Evolutionary conservation across 2,329 filamentous ascomycete genomes (phyloP).

Genomic region (Epichloe brachyelytri): DNA sequence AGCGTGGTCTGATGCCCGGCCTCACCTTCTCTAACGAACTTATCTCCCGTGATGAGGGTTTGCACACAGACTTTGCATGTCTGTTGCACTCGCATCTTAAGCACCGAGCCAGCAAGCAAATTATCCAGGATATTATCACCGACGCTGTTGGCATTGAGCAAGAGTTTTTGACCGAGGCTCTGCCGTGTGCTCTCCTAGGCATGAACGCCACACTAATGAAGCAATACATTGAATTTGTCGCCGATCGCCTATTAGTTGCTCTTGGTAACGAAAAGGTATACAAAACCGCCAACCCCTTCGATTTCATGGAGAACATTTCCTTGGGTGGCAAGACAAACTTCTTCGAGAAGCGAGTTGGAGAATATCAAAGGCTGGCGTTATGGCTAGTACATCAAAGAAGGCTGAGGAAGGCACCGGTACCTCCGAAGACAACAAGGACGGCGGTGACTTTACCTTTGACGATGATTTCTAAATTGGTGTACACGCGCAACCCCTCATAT

Average conservation of each 20-base stretch:
- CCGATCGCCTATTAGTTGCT: conserved; percentile 82
- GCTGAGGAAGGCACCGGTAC: conserved; percentile 38
- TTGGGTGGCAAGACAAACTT: conserved; percentile 99
- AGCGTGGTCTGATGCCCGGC: conserved; percentile 97
- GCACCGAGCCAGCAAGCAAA: conserved; percentile 70
- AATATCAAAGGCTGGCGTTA: conserved; percentile 99
- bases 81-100: conserved; percentile 95
- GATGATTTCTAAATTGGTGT: conserved; percentile 71
- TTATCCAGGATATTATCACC: conserved; percentile 78
- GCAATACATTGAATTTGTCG: conserved; percentile 99
- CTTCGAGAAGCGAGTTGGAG: conserved; percentile 99
- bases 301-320: conserved; percentile 99
- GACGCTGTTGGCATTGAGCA: conserved; percentile 93
- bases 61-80: conserved; percentile 98
- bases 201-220: conserved; percentile 98
- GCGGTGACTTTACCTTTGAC: conserved; percentile 82
- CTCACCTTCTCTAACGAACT: conserved; percentile 99
- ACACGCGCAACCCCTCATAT: conserved; percentile 12
- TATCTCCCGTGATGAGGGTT: conserved; percentile 97
- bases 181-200: conserved; percentile 83
- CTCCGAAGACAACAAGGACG: conserved; percentile 37
- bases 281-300: conserved; percentile 89
- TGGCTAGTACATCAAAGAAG: conserved; percentile 73
- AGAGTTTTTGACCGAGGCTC: conserved; percentile 92
- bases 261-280: conserved; percentile 93